Evolutionary conservation across 495 filamentous ascomycete genomes (phyloP).

Genomic region (Annulohypoxylon bovei): DNA sequence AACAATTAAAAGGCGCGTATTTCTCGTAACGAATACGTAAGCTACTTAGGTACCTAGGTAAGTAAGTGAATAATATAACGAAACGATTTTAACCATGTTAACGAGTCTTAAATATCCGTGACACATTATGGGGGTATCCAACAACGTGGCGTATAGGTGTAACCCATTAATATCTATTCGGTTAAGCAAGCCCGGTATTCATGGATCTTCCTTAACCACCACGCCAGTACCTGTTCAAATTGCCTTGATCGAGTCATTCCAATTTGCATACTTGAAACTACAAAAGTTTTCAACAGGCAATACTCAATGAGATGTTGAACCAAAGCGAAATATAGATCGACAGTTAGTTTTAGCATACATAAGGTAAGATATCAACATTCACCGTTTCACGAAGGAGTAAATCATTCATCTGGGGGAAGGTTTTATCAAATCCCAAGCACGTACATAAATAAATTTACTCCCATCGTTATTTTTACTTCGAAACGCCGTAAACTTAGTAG

Average conservation of each 20-base stretch:
- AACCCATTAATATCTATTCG: background rate
- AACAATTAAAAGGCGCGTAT: background rate
- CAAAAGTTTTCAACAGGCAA: background rate
- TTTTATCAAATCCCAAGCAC: background rate
- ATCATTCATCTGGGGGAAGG: background rate
- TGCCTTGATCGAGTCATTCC: background rate
- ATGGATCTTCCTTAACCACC: background rate
- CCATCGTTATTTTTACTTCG: background rate
- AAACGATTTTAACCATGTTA: conserved; percentile 20
- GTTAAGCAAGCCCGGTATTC: conserved; percentile 1
- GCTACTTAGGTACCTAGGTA: background rate
- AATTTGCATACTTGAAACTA: background rate
- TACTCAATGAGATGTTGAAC: background rate
- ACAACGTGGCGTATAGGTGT: conserved; percentile 9
- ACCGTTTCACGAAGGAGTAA: background rate
- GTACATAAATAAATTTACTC: background rate
- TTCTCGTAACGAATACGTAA: background rate
- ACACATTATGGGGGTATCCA: background rate
- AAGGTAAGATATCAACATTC: background rate
- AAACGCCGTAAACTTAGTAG: background rate
- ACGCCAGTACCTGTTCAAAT: background rate
- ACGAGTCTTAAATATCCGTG: conserved; percentile 29
- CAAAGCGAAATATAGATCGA: background rate
- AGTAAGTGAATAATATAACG: conserved; percentile 4
- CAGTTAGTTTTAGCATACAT: background rate